These are phyloP conservation scores for Irpex sp. DNA, from an alignment of 1,284 basidiomycete genomes.

Conservation along the genomic window DNA sequence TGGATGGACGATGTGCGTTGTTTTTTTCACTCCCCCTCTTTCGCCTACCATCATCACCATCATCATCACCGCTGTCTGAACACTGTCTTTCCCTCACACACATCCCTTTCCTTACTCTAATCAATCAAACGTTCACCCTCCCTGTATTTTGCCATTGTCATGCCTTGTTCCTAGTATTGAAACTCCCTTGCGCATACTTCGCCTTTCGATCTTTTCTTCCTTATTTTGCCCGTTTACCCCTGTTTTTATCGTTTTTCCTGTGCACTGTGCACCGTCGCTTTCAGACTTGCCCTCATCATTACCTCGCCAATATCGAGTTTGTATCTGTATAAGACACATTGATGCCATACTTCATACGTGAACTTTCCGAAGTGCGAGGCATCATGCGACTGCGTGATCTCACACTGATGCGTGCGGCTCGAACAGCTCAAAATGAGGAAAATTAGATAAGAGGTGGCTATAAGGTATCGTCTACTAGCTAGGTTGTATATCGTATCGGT, in stretches of 20 bases:
- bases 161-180: neutral
- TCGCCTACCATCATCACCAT: neutral
- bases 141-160: neutral
- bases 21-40: neutral
- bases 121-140: neutral
- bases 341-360: neutral
- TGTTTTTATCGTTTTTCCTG: neutral
- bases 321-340: neutral
- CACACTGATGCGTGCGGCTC: too few relatives aligned
- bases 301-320: neutral
- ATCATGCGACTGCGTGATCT: too few relatives aligned
- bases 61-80: neutral
- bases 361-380: neutral
- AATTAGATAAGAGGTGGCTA: too few relatives aligned
- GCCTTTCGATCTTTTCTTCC: neutral
- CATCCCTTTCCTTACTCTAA: neutral
- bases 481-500: too few relatives aligned
- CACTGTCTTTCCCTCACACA: neutral
- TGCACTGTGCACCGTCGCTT: neutral
- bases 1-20: neutral
- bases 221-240: neutral
- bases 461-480: too few relatives aligned
- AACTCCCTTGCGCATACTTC: neutral
- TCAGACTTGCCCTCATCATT: neutral
- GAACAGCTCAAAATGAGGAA: too few relatives aligned